Evolutionary conservation across 2,329 filamentous ascomycete species (phyloP), one percentile per base, ranked within the genome.

Genomic region (Sporothrix globosa): DNA sequence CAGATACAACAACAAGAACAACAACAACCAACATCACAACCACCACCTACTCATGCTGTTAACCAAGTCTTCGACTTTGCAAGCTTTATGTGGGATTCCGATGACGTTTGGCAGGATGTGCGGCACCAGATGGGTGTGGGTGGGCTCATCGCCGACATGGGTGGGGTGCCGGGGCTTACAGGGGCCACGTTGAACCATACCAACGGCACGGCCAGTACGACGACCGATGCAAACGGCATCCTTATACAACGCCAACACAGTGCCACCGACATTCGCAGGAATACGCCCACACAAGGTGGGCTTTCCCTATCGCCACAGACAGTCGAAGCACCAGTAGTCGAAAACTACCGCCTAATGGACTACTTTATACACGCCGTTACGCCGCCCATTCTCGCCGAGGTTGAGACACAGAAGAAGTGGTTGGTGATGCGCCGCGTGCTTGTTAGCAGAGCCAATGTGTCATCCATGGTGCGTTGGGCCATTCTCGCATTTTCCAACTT

Each of bases 391-490:
- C 79, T 87, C 4, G 82, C 82, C 21, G 82, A 86, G 63, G 82
- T 86, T 0, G 85, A 87, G 73, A 84, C 83, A 7, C 82, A 84
- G 69, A 83, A 82, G 73, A 83, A 82, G 67, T 87, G 85, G 85
- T 77, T 82, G 2, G 79, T 81, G 0, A 84, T 85, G 73, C 79
- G 84, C 5, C 82, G 83, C 60, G 78, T 82, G 41, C 80, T 87
- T 21, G 79, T 83, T 0, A 78, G 81, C 2, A 84, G 86, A 81
- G 81, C 84, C 3, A 77, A 77, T 21, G 77, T 80, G 10, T 86
- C 84, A 0, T 74, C 78, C 3, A 82, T 87, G 78, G 82, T 86
- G 4, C 77, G 77, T 19, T 80, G 80, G 73, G 83, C 84, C 7
- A 83, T 86, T 27, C 77, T 86, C 71, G 83, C 85, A 6, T 87